These are phyloP conservation scores for Oxyria digyna DNA, from an alignment of 148 eudicot genomes.

Conservation along the genomic window DNA sequence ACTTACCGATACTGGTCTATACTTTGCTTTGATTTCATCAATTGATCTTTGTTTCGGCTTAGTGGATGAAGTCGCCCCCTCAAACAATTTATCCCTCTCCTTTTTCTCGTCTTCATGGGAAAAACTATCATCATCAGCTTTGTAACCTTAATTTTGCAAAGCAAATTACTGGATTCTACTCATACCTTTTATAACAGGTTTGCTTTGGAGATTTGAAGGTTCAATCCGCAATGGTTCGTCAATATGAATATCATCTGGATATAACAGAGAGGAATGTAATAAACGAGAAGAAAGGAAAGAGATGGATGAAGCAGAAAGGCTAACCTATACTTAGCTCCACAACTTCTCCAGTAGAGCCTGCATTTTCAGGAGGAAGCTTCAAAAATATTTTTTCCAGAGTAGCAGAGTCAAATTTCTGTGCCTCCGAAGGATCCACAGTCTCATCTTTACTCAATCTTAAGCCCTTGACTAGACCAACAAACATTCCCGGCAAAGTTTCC, in stretches of 20 bases:
- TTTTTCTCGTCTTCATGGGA: slow-evolving; percentile 40
- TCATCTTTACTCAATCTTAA: slow-evolving; percentile 42
- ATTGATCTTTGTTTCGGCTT: slow-evolving; percentile 67
- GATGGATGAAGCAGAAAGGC: slow-evolving; percentile 6
- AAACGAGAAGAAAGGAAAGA: slow-evolving; percentile 1
- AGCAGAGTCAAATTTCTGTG: slow-evolving; percentile 20
- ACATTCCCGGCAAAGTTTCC: slow-evolving; percentile 39
- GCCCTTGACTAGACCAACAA: slow-evolving; percentile 58
- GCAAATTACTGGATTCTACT: background rate
- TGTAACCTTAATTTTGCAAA: background rate
- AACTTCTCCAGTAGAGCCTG: slow-evolving; percentile 21
- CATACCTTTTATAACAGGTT: slow-evolving; percentile 41
- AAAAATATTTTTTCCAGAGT: slow-evolving; percentile 52
- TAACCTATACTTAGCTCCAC: slow-evolving; percentile 61
- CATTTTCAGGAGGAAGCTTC: slow-evolving; percentile 8
- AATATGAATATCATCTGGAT: slow-evolving; percentile 70
- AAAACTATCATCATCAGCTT: background rate
- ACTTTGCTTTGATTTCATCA: slow-evolving; percentile 87
- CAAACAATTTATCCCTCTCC: slow-evolving; percentile 65
- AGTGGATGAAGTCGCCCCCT: slow-evolving; percentile 53
- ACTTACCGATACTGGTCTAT: slow-evolving; percentile 21
- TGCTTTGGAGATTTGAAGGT: slow-evolving; percentile 24
- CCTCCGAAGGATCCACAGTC: slow-evolving; percentile 19
- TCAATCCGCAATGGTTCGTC: slow-evolving; percentile 49
- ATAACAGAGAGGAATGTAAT: slow-evolving; percentile 11